These are phyloP conservation scores for Talaromyces trachyspermus DNA, from an alignment of 495 filamentous ascomycete genomes.

Conservation along the genomic window DNA sequence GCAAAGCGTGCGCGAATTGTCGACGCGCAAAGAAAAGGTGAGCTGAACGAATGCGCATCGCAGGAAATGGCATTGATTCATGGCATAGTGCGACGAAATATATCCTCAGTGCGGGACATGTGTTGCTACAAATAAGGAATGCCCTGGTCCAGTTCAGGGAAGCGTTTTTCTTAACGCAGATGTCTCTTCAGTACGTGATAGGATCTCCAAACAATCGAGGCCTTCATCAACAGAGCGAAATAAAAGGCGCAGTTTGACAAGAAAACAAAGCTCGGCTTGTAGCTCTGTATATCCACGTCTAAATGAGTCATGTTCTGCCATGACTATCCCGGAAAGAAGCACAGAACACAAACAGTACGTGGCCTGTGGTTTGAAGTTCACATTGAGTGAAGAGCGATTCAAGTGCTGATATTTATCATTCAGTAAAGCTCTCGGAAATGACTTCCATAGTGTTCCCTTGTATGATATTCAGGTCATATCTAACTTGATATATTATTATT, in stretches of 20 bases:
- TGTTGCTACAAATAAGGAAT: constrained; percentile 1
- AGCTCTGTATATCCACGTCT: neutral
- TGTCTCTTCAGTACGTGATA: neutral
- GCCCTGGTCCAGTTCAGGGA: constrained; percentile 2
- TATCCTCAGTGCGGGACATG: constrained; percentile 4
- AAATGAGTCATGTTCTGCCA: too few relatives aligned
- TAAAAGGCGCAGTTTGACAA: neutral
- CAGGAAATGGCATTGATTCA: neutral
- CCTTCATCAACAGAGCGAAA: too few relatives aligned
- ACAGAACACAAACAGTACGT: too few relatives aligned
- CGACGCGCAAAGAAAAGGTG: constrained; percentile 3
- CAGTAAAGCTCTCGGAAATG: neutral
- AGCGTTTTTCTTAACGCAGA: neutral
- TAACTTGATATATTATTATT: constrained; percentile 1
- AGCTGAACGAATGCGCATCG: neutral
- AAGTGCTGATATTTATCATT: neutral
- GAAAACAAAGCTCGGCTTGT: neutral
- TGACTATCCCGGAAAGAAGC: too few relatives aligned
- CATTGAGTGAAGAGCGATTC: too few relatives aligned
- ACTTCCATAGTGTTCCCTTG: constrained; percentile 1
- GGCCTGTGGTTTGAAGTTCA: too few relatives aligned
- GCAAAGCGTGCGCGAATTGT: constrained; percentile 3
- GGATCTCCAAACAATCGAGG: neutral
- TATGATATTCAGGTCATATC: constrained; percentile 1
- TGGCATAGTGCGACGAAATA: neutral